Percentiles rank a stretch among this genome's conserved stretches.
Conservation (phyloP, 768 basidiomycete genomes). For the Leccinum rimulosum region DNA sequence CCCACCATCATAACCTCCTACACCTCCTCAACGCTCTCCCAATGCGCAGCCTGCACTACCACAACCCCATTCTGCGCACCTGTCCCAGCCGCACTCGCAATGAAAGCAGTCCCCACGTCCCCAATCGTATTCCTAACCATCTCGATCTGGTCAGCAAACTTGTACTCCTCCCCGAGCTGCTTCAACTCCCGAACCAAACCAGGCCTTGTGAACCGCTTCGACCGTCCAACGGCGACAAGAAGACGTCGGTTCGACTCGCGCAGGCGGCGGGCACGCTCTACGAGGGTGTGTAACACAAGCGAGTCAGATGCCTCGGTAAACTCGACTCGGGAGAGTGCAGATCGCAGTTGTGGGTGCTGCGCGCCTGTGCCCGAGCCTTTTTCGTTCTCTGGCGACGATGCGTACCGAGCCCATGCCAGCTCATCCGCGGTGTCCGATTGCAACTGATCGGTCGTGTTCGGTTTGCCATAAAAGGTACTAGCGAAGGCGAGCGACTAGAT, state of each 20-base stretch:
- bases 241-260: conserved; percentile 38
- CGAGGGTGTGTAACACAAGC: conserved; percentile 54
- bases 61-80: conserved; percentile 58
- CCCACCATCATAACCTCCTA: not conserved
- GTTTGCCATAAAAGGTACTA: conserved; percentile 71
- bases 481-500: conserved; percentile 47
- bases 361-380: conserved; percentile 1
- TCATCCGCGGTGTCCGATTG: conserved; percentile 83
- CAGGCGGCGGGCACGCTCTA: conserved; percentile 38
- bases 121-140: conserved; percentile 77
- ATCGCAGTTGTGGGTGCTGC: conserved; percentile 1
- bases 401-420: conserved; percentile 68
- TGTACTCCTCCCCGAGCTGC: conserved; percentile 38
- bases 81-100: conserved; percentile 51
- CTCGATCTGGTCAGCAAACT: conserved; percentile 10
- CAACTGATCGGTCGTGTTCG: conserved; percentile 62
- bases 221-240: conserved; percentile 73
- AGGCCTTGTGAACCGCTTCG: conserved; percentile 63
- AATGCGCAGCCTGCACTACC: conserved; percentile 60
- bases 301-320: conserved; percentile 54
- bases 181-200: conserved; percentile 59
- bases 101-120: conserved; percentile 76
- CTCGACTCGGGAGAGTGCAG: conserved; percentile 59
- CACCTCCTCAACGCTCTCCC: conserved; percentile 15
- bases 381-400: conserved; percentile 21